Evolutionary conservation across 345 rosid genomes (phyloP), one percentile per base, ranked within the genome.

Genomic region (Hibiscus tridactylites): DNA sequence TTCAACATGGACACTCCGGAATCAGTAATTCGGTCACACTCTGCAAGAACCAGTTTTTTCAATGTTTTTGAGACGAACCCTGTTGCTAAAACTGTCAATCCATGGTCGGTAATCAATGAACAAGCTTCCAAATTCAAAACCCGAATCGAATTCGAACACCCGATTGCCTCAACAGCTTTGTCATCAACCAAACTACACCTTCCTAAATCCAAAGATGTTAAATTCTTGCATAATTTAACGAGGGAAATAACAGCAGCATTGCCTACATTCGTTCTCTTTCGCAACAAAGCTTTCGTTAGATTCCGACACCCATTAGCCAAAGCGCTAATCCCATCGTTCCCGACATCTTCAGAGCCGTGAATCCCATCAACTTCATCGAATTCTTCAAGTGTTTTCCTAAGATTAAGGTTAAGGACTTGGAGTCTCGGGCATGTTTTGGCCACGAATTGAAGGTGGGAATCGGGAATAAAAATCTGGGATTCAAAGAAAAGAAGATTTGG

Each of bases 1-100:
- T 2, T 73, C 82, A 85, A 73, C 60, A 74, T 53, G 2, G 79
- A 74, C 65, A 80, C 77, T 17, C 89, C 82, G 60, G 44, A 61
- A 75, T 85, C 84, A 0, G 87, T 78, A 9, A 83, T 61, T 63
- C 79, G 62, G 61, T 76, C 82, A 73, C 85, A 83, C n/a, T 83
- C 84, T 1, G 77, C 76, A 12, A 85, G 35, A 67, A 78, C 75
- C 77, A 83, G 66, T 28, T 83, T 65, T 50, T 74, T 83, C 71
- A 83, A 71, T 10, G 87, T 57, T 56, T 68, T 81, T 39, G 85
- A 73, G 44, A 68, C 33, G 39, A 26, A 64, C 71, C 89, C 85
- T 2, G 65, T 76, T 0, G 84, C 82, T 71, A 81, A 74, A 62
- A 47, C 70, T 7, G 46, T 63, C 79, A 83, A 65, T 4, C 86